Evolutionary conservation across 1,284 basidiomycete genomes (phyloP).

Genomic region (Kalmanozyma brasiliensis): DNA sequence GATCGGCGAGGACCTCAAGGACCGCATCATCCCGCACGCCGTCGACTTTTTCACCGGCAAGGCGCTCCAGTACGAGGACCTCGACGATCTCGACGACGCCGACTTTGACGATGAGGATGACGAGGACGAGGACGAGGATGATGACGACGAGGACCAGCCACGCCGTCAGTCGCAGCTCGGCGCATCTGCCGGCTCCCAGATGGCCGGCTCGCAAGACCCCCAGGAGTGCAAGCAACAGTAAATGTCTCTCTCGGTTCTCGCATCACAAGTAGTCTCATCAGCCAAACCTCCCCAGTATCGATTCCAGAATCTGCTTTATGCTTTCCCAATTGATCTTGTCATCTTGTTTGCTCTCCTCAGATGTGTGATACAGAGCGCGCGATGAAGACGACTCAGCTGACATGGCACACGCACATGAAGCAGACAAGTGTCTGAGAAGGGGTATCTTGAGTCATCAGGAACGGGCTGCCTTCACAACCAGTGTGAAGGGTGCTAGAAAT

Average conservation of each 20-base stretch:
- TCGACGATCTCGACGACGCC: constrained; percentile 71
- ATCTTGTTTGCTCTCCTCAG: no score
- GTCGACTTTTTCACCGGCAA: constrained; percentile 91
- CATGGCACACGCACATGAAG: no score
- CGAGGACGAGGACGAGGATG: constrained; percentile 67
- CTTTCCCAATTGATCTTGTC: no score
- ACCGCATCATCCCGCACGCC: constrained; percentile 93
- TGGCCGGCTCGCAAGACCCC: constrained; percentile 58
- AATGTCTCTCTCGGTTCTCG: not conserved
- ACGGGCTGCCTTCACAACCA: no score
- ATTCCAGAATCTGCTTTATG: no score
- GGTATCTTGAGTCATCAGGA: no score
- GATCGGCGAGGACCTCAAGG: constrained; percentile 97
- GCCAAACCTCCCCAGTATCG: no score
- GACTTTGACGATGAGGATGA: constrained; percentile 70
- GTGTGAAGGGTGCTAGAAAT: no score
- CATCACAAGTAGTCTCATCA: no score
- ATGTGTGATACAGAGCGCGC: no score
- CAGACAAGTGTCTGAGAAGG: no score
- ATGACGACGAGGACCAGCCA: constrained; percentile 58
- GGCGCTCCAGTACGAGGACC: constrained; percentile 85
- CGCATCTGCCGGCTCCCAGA: constrained; percentile 47
- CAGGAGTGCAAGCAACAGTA: constrained; percentile 67
- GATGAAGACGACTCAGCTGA: no score
- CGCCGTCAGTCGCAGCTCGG: constrained; percentile 45